Percentiles rank a stretch among this genome's conserved stretches.
These are phyloP conservation scores for Hypomontagnella monticulosa DNA, from an alignment of 495 filamentous ascomycete genomes.

Conservation along the genomic window DNA sequence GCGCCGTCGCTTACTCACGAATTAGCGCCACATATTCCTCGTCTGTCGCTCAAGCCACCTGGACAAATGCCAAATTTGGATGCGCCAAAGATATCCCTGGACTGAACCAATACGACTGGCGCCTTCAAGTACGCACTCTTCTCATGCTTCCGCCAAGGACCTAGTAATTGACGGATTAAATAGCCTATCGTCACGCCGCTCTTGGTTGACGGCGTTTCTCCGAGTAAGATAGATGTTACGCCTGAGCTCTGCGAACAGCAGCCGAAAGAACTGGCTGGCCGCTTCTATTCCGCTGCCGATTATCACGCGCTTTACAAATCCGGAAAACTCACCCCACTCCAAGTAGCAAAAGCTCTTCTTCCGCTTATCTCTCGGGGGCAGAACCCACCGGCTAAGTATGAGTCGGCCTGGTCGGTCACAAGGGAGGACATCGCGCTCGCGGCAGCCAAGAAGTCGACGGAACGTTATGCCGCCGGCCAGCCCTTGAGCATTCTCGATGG, in stretches of 20 bases:
- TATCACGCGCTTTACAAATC: conserved; percentile 78
- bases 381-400: conserved; percentile 64
- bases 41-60: conserved; percentile 54
- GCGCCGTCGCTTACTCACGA: conserved; percentile 6
- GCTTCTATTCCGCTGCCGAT: conserved; percentile 76
- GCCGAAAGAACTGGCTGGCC: conserved; percentile 50
- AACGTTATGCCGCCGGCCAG: conserved; percentile 71
- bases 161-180: conserved; percentile 11
- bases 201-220: conserved; percentile 36
- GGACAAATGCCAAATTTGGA: conserved; percentile 79
- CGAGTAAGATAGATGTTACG: conserved; percentile 46
- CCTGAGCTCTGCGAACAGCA: conserved; percentile 48
- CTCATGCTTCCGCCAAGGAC: background rate
- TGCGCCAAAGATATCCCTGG: conserved; percentile 65
- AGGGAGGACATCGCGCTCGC: conserved; percentile 67
- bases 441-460: conserved; percentile 75
- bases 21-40: conserved; percentile 41
- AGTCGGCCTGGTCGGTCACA: conserved; percentile 70
- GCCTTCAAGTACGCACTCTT: conserved; percentile 28
- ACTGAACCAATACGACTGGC: conserved; percentile 63
- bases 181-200: conserved; percentile 83
- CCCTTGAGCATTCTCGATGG: conserved; percentile 79
- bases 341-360: conserved; percentile 75
- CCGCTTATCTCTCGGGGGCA: conserved; percentile 71
- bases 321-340: conserved; percentile 73